These are phyloP conservation scores for Westerdykella sp. DNA, from an alignment of 2,329 filamentous ascomycete species.

Conservation along the genomic window DNA sequence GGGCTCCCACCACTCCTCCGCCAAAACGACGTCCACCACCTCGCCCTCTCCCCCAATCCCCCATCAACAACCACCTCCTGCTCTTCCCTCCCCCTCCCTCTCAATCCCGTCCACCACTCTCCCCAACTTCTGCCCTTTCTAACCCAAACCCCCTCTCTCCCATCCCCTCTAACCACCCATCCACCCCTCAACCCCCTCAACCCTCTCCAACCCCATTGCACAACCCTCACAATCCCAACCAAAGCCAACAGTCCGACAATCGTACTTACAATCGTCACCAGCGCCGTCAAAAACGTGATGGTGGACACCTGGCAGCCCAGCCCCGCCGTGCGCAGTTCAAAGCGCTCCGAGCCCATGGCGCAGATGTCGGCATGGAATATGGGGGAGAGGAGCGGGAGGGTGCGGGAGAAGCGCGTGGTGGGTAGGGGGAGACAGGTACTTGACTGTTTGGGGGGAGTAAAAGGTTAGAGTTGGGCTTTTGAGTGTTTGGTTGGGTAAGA, in stretches of 20 bases:
- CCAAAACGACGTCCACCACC: constrained; percentile 14
- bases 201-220: constrained; percentile 9
- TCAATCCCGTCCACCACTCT: constrained; percentile 23
- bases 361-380: constrained; percentile 28
- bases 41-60: constrained; percentile 19
- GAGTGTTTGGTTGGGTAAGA: no score
- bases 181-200: constrained; percentile 20
- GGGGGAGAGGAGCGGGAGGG: constrained; percentile 35
- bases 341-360: constrained; percentile 38
- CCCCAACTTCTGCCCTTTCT: constrained; percentile 24
- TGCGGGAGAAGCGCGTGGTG: constrained; percentile 29
- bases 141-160: constrained; percentile 26
- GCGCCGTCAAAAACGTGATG: constrained; percentile 40
- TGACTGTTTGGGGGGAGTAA: constrained; percentile 3
- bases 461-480: constrained; percentile 1
- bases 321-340: constrained; percentile 41
- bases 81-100: constrained; percentile 16
- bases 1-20: constrained; percentile 1
- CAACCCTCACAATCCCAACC: constrained; percentile 19
- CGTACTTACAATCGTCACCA: constrained; percentile 41
- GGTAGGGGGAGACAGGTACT: constrained; percentile 42
- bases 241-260: constrained; percentile 35
- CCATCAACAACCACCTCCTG: constrained; percentile 19
- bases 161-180: constrained; percentile 24
- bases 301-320: constrained; percentile 44